These are phyloP conservation scores for Talaromyces islandicus DNA, from an alignment of 2,329 filamentous ascomycete genomes.

Conservation along the genomic window DNA sequence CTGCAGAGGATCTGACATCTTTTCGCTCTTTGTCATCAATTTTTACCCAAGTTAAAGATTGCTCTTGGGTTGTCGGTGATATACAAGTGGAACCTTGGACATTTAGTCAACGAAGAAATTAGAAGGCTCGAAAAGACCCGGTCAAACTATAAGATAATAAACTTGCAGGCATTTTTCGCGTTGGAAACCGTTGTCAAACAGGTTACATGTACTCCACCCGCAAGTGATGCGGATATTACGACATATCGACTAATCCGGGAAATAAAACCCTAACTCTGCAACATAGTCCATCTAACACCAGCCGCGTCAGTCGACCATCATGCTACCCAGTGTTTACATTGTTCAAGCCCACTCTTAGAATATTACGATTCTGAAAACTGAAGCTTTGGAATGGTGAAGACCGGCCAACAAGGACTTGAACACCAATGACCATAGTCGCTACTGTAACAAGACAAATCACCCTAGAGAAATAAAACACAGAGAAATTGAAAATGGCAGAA, in stretches of 20 bases:
- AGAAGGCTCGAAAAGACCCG: not conserved
- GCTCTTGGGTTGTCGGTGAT: not conserved
- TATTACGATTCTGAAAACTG: not conserved
- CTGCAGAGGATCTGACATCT: conserved; percentile 17
- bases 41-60: not conserved
- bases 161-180: not conserved
- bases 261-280: not conserved
- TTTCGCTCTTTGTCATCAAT: not conserved
- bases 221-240: not conserved
- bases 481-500: not conserved
- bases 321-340: not conserved
- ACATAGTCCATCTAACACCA: no score
- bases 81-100: not conserved
- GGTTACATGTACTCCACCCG: not conserved
- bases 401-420: not conserved
- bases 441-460: no score
- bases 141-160: not conserved
- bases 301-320: not conserved
- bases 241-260: not conserved
- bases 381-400: not conserved
- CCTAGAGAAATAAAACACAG: not conserved
- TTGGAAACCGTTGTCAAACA: not conserved
- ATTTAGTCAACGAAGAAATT: not conserved
- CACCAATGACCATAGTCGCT: not conserved
- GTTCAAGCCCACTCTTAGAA: not conserved